These are phyloP conservation scores for Saksenaea vasiformis DNA, from an alignment of 371 early-diverging fungal species.

Conservation along the genomic window DNA sequence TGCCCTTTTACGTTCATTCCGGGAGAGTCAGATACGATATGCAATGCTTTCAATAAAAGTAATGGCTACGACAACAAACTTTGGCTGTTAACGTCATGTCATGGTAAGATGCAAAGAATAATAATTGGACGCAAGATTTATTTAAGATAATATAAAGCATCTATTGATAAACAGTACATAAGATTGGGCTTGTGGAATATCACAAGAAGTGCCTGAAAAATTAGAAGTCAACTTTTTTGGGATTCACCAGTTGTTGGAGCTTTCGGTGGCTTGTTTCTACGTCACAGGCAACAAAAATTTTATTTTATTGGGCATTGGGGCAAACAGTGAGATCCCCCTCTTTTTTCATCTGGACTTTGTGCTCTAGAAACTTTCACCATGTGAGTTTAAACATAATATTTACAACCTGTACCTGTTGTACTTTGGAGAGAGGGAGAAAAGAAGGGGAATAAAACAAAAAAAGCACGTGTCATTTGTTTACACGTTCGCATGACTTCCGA, in stretches of 20 bases:
- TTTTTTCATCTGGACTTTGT: slow-evolving; percentile 7
- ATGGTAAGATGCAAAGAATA: too few relatives aligned
- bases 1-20: too few relatives aligned
- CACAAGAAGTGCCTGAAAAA: not conserved
- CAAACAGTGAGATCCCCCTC: slow-evolving; percentile 7
- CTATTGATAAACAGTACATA: too few relatives aligned
- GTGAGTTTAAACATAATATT: not conserved
- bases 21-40: too few relatives aligned
- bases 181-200: too few relatives aligned
- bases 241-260: too few relatives aligned
- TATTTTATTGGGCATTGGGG: slow-evolving; percentile 4
- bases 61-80: too few relatives aligned
- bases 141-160: too few relatives aligned
- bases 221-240: not conserved
- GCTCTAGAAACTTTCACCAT: slow-evolving; percentile 7
- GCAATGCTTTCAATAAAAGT: too few relatives aligned
- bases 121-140: too few relatives aligned
- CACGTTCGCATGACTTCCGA: not conserved
- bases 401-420: not conserved
- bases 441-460: not conserved
- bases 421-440: not conserved
- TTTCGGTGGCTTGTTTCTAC: not conserved
- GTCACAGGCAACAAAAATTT: not conserved
- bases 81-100: too few relatives aligned
- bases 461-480: not conserved